These are phyloP conservation scores for Vittaforma corneae DNA, from an alignment of 371 early-diverging fungal genomes.

Conservation along the genomic window DNA sequence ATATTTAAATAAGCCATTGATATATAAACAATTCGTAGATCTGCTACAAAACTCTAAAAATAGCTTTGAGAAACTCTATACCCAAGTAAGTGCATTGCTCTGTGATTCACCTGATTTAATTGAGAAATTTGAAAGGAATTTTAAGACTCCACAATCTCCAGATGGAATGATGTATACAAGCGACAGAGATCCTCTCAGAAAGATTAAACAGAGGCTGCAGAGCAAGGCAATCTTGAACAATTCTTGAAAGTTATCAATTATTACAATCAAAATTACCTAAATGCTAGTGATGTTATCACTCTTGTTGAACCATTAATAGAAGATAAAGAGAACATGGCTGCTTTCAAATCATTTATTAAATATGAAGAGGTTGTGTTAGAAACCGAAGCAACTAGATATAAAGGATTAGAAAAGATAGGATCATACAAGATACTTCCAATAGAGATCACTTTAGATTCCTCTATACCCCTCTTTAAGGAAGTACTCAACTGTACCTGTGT, in stretches of 20 bases:
- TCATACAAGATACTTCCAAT: slow-evolving; percentile 48
- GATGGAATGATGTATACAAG: not conserved
- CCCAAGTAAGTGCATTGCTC: slow-evolving; percentile 44
- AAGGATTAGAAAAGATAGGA: slow-evolving; percentile 40
- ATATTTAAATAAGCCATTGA: slow-evolving; percentile 41
- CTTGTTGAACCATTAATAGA: slow-evolving; percentile 68
- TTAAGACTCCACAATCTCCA: slow-evolving; percentile 67
- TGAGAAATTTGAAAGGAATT: slow-evolving; percentile 65
- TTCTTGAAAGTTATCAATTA: slow-evolving; percentile 87
- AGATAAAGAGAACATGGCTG: slow-evolving; percentile 67
- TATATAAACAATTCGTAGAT: slow-evolving; percentile 54
- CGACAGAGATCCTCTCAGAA: slow-evolving; percentile 30
- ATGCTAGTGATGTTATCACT: slow-evolving; percentile 68
- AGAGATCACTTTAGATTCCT: slow-evolving; percentile 61
- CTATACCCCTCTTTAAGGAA: slow-evolving; percentile 73
- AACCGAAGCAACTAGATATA: slow-evolving; percentile 2
- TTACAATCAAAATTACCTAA: slow-evolving; percentile 82
- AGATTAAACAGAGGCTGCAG: slow-evolving; percentile 60
- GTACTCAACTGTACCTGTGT: slow-evolving; percentile 86
- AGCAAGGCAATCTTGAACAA: slow-evolving; percentile 77
- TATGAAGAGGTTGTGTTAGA: slow-evolving; percentile 63
- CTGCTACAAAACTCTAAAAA: slow-evolving; percentile 46
- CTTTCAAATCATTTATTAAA: slow-evolving; percentile 84
- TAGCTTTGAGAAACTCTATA: slow-evolving; percentile 37
- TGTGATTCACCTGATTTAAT: slow-evolving; percentile 53